Base-by-base conservation (phyloP, 192 early-diverging fungal species). In the Rhizophagus sp. region DNA sequence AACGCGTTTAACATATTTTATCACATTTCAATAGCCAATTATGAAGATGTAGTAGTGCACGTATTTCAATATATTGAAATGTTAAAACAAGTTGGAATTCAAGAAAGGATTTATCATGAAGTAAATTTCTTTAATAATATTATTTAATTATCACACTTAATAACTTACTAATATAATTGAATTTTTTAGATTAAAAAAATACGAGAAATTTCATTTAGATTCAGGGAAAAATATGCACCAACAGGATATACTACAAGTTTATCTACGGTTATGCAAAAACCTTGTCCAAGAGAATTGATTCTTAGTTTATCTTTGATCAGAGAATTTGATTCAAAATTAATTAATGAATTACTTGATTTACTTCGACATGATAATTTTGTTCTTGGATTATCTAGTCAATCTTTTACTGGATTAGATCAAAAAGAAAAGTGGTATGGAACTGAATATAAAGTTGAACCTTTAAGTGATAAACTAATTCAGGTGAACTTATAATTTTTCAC, bases 1-100 rank as follows among this genome's bases (percentile, higher is more conserved):
- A 4, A 7, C 19, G 3, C 19, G 19, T 24, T 24, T 24, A 62
- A 4, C 62, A 62, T 5, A 5, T 24, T 62, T n/a, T 62, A 65
- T 11, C 2, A 27, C 30, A 27, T 30, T 27, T 65, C 12, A 11
- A 69, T 44, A 69, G 67, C 7, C 81, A 83, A 93, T 73, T 96
- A 94, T 78, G 86, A 95, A 79, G 94, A 96, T 44, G 92, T 97
- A 2, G 87, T 98, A 61, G 80, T 88, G 8, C 87, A 91, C 25
- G 80, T 97, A 22, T 99, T 98, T 84, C 91, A 95, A 79, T 99
- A 96, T 80, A 94, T 98, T 75, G 84, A 93, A 27, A 91, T 98
- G 90, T 82, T 99, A 22, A 88, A 88, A 67, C 74, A 84, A 33
- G 83, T 82, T 73, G 94, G 92, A 36, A 84, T 95, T 64, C 90